phyloP scores from a whole-genome alignment of 441 rosid species.

The Arabidopsis lyrata region DNA sequence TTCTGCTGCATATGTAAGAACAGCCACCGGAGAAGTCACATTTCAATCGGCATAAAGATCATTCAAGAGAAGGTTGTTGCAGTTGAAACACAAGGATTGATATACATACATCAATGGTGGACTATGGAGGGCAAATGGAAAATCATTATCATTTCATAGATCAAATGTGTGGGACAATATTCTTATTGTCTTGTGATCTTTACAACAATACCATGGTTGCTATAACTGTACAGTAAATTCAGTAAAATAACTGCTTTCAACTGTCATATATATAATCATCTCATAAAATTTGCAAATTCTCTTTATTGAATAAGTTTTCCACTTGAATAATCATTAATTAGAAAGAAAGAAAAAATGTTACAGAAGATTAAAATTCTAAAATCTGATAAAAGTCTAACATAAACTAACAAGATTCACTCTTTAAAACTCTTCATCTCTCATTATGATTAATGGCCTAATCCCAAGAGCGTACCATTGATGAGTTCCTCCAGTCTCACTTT shows the following conservation, averaged over 20 bases:
- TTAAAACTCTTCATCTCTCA: slow-evolving; percentile 37
- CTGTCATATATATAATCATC: slow-evolving; percentile 24
- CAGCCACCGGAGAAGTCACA: slow-evolving; percentile 72
- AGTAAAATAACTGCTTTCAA: slow-evolving; percentile 51
- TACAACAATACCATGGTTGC: slow-evolving; percentile 33
- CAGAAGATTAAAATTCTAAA: slow-evolving; percentile 21
- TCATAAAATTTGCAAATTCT: slow-evolving; percentile 26
- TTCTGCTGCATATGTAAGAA: slow-evolving; percentile 72
- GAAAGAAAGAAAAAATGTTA: slow-evolving; percentile 18
- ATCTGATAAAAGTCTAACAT: slow-evolving; percentile 16
- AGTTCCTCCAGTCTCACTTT: slow-evolving; percentile 35
- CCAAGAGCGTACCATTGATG: slow-evolving; percentile 29
- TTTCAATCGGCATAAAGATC: slow-evolving; percentile 73
- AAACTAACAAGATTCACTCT: slow-evolving; percentile 16
- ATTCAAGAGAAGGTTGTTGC: slow-evolving; percentile 27
- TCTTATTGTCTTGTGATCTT: slow-evolving; percentile 41
- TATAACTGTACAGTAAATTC: slow-evolving; percentile 44
- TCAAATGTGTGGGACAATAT: slow-evolving; percentile 38
- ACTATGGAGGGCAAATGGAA: slow-evolving; percentile 22
- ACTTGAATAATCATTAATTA: slow-evolving; percentile 32
- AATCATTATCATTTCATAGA: slow-evolving; percentile 27
- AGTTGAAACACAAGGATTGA: slow-evolving; percentile 34
- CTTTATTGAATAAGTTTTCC: slow-evolving; percentile 25
- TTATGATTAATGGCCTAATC: slow-evolving; percentile 36
- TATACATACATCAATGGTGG: slow-evolving; percentile 30